Evolutionary conservation across 2,329 filamentous ascomycete genomes (phyloP), one percentile per base, ranked within the genome.

Genomic region (Colletotrichum lindemuthianum): DNA sequence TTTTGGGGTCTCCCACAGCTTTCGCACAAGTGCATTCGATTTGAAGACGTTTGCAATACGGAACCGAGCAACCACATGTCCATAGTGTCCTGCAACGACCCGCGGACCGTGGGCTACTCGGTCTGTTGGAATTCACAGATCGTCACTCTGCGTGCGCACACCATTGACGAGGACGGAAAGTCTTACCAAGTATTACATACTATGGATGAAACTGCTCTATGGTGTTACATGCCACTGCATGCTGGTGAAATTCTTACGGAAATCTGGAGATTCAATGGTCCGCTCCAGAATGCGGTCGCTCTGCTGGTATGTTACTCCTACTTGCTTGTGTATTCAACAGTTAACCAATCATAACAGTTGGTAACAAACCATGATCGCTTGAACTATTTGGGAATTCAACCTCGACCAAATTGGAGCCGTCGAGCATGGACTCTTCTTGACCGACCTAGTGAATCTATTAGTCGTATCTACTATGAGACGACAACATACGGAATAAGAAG

Each of bases 1-100:
- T 53, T 6, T 53, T 48, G 34, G 57, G 57, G 49, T 34, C 51
- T 54, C 34, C 51, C 51, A 33, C 49, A 48, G 8, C 16, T 47
- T 45, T 10, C 49, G 13, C 8, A 4, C 24, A 36, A 5, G 40
- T 5, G 33, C n/a, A 5, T 39, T 32, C 36, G 49, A 13, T 32
- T 60, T 40, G 41, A 47, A 32, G 12, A 6, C 15, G 33, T 48
- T 4, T 41, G 33, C 7, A 16, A 40, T n/a, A 34, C 33, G 7
- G 48, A 53, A 16, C 54, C 54, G 33, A 53, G 33, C 49, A 2
- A 53, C 6, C 36, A 6, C 11, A 53, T 60, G 49, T 53, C 57
- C 8, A 36, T 40, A 8, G 13, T 40, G 6, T 15, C 15, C 6
- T 60, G 49, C 12, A 60, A 60, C 16, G 36, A 48, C 41, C 48